Conservation (phyloP, 495 filamentous ascomycete species). For the Pseudoneurospora amorphoporcata region DNA sequence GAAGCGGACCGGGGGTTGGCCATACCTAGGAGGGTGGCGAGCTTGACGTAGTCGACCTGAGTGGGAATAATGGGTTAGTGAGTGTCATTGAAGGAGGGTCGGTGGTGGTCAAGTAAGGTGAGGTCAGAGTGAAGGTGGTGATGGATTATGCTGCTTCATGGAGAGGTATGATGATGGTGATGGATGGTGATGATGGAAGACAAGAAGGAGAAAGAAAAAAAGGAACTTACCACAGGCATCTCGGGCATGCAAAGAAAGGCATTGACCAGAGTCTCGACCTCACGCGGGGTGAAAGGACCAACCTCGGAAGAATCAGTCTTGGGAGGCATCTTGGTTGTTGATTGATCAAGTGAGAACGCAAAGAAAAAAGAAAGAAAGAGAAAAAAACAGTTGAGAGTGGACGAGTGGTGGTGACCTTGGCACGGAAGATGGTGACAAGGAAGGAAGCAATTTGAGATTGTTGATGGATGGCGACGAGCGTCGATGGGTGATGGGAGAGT, state of each 20-base stretch:
- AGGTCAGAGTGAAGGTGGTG: not conserved
- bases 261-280: conserved; percentile 3
- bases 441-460: not conserved
- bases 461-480: not conserved
- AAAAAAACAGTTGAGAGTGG: too few relatives aligned
- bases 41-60: not conserved
- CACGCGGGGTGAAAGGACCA: not conserved
- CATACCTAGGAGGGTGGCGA: conserved; percentile 2
- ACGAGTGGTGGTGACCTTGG: not conserved
- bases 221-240: not conserved
- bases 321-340: not conserved
- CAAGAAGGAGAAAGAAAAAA: not conserved
- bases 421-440: not conserved
- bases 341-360: not conserved
- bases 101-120: not conserved
- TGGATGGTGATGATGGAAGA: not conserved
- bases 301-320: not conserved
- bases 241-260: conserved; percentile 5
- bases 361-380: not conserved
- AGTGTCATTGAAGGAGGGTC: not conserved
- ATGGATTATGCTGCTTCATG: not conserved
- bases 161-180: not conserved
- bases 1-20: conserved; percentile 4
- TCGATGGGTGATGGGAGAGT: not conserved
- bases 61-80: not conserved